These are phyloP conservation scores for Polyrhizophydium stewartii DNA, from an alignment of 371 early-diverging fungal species.

Conservation along the genomic window DNA sequence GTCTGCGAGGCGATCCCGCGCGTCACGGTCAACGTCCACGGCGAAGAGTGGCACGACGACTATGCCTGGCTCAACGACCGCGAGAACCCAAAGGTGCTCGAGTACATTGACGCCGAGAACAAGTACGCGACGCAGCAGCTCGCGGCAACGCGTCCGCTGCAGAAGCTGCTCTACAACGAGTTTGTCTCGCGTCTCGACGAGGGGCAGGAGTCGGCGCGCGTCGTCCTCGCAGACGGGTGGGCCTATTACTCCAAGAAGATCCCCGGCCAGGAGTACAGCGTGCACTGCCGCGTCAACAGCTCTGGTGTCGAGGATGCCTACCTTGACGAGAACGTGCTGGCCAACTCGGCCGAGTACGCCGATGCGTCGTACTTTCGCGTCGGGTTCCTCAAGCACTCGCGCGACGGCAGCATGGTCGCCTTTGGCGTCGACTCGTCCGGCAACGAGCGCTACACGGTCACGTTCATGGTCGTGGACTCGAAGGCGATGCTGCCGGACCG, in stretches of 20 bases:
- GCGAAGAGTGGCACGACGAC: slow-evolving; percentile 46
- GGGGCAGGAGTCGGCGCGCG: slow-evolving; percentile 44
- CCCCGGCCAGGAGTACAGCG: slow-evolving; percentile 49
- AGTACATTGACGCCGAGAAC: slow-evolving; percentile 53
- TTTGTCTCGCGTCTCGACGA: slow-evolving; percentile 56
- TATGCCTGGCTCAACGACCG: slow-evolving; percentile 50
- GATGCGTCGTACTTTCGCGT: slow-evolving; percentile 49
- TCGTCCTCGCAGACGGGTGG: slow-evolving; percentile 50
- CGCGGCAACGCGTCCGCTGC: slow-evolving; percentile 46
- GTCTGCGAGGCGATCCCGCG: slow-evolving; percentile 17
- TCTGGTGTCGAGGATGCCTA: slow-evolving; percentile 38
- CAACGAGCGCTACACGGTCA: slow-evolving; percentile 50
- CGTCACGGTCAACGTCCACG: slow-evolving; percentile 33
- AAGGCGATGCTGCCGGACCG: slow-evolving; percentile 33
- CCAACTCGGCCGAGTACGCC: slow-evolving; percentile 22
- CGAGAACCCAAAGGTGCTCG: slow-evolving; percentile 47
- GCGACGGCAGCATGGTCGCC: slow-evolving; percentile 45
- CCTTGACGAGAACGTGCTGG: slow-evolving; percentile 54
- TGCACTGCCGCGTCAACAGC: slow-evolving; percentile 40
- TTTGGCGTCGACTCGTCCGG: slow-evolving; percentile 54
- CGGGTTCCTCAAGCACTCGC: slow-evolving; percentile 51
- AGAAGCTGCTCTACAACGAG: slow-evolving; percentile 51
- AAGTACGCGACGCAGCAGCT: slow-evolving; percentile 31
- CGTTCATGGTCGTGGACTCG: slow-evolving; percentile 45
- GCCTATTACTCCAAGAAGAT: slow-evolving; percentile 47